Evolutionary conservation across 140 eudicot species (phyloP), one percentile per base, ranked within the genome.

Genomic region (Flaveria floridana): DNA sequence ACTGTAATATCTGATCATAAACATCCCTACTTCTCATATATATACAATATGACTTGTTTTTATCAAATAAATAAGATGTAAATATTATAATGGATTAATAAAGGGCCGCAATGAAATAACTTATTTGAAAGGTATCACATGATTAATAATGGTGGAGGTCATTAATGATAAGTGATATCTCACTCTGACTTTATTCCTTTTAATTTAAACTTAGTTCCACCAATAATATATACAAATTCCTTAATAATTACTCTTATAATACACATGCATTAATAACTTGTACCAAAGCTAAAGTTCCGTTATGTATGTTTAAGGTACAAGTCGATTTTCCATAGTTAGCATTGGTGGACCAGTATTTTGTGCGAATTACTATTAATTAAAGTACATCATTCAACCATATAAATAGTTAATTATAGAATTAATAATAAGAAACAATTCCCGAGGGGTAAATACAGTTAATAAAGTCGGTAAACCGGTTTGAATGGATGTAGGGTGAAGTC

Each of bases 391-490:
- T 61, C 19, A 15, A 65, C 25, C 47, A 41, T 41, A 16, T 10
- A 44, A 10, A 19, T 56, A 28, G 2, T 25, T 62, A 26, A 3
- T 23, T 23, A 50, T 53, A 10, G 2, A 72, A 21, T 4, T 37
- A n/a, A 7, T 13, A 13, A 61, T 0, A 77, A 59, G 10, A 65
- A 20, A 71, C 84, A 18, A 10, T 9, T 74, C 76, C 80, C 84
- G 12, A 80, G 77, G 76, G 80, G 73, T 59, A 75, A 59, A 80
- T 80, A 11, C 84, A 80, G 80, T 80, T 80, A 77, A 80, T 75
- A 59, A 80, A 75, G 84, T 80, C 80, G 68, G 72, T 75, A 80
- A 80, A 80, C 84, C 84, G 84, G 84, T 80, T 80, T 75, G 80
- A 80, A 80, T 52, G 66, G 75, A 75, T 30, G 62, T 48, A 68